A percentile compares a stretch with the other conserved stretches of the same genome.
phyloP scores from a whole-genome alignment of 1,284 basidiomycete species.

The Pseudozyma sp. region DNA sequence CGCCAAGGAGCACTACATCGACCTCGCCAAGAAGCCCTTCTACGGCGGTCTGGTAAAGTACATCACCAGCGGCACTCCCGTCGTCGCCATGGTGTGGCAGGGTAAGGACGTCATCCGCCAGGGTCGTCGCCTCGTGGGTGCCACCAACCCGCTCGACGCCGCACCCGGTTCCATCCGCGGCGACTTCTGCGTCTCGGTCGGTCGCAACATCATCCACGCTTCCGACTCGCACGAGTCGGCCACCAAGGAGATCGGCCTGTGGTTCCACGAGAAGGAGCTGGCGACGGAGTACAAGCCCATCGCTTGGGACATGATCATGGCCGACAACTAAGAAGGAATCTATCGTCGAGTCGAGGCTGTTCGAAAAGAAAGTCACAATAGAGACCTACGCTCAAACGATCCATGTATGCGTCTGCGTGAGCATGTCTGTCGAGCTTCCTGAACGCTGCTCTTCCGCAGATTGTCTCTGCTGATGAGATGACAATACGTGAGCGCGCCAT shows the following conservation, averaged over 20 bases:
- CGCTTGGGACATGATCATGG: conserved; percentile 63
- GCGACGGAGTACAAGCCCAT: conserved; percentile 69
- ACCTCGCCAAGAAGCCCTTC: conserved; percentile 63
- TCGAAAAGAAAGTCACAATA: too few species aligned
- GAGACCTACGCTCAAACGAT: too few species aligned
- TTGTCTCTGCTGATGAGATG: too few species aligned
- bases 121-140: conserved; percentile 64
- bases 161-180: conserved; percentile 62
- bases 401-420: too few species aligned
- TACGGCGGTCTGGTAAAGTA: conserved; percentile 58
- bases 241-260: conserved; percentile 71
- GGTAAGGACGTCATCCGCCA: conserved; percentile 67
- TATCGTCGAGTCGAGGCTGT: too few species aligned
- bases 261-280: conserved; percentile 71
- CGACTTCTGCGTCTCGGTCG: conserved; percentile 62
- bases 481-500: too few species aligned
- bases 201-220: conserved; percentile 71
- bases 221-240: conserved; percentile 71
- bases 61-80: conserved; percentile 63
- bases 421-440: too few species aligned
- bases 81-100: conserved; percentile 66
- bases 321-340: conserved; percentile 49
- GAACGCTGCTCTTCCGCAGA: too few species aligned
- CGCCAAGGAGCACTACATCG: conserved; percentile 63
- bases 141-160: conserved; percentile 62